A percentile compares a stretch with the other conserved stretches of the same genome.
Evolutionary conservation across 345 rosid species (phyloP).

Genomic region (Lepidium sativum): DNA sequence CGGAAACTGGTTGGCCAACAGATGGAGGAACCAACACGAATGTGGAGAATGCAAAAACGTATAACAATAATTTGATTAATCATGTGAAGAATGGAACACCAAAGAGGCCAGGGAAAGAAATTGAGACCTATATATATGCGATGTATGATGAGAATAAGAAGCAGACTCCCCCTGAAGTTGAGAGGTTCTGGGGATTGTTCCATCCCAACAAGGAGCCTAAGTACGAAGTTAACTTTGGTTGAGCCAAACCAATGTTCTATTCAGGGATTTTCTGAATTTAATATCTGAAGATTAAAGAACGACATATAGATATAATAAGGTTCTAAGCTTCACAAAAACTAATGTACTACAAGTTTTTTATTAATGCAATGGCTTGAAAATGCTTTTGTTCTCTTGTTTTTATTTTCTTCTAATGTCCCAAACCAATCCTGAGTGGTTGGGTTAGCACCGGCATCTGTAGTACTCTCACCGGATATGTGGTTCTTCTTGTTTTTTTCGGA

Average conservation of each 20-base stretch:
- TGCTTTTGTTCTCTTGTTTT: too few relatives aligned
- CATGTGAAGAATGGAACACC: conserved; percentile 35
- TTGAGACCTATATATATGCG: conserved; percentile 35
- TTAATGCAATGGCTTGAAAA: too few relatives aligned
- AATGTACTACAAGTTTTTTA: too few relatives aligned
- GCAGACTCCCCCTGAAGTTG: background rate
- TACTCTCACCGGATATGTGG: too few relatives aligned
- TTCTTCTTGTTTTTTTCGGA: too few relatives aligned
- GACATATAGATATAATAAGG: too few relatives aligned
- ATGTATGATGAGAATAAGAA: conserved; percentile 31
- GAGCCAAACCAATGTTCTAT: background rate
- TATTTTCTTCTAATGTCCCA: too few relatives aligned
- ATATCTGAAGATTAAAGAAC: background rate
- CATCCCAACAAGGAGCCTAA: conserved; percentile 14
- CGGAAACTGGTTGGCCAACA: conserved; percentile 40
- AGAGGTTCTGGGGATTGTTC: conserved; percentile 27
- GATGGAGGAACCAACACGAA: conserved; percentile 9
- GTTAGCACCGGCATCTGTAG: too few relatives aligned
- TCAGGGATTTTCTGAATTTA: too few relatives aligned
- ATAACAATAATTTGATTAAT: conserved; percentile 29
- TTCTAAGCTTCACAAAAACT: too few relatives aligned
- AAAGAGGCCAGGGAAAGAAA: conserved; percentile 26
- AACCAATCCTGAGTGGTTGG: too few relatives aligned
- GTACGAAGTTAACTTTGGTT: conserved; percentile 22
- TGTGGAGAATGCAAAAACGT: conserved; percentile 27